Conservation (phyloP, 2,329 filamentous ascomycete species). For the Xylariaceae sp. region DNA sequence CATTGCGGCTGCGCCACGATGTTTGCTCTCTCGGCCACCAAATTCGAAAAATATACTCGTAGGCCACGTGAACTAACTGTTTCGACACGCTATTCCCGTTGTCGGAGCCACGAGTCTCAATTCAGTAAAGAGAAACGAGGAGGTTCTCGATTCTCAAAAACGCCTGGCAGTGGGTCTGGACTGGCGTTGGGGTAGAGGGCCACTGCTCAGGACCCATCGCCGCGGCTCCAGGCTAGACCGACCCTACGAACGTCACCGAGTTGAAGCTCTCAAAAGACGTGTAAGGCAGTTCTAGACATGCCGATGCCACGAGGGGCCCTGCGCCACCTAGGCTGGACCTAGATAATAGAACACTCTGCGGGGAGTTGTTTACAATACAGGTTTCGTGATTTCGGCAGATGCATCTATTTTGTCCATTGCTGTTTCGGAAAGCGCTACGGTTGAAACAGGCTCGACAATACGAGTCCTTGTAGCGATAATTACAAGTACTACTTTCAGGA, state of each 20-base stretch:
- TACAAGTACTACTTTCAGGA: too few species aligned
- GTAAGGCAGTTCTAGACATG: conserved; percentile 7
- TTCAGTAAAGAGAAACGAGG: conserved; percentile 29
- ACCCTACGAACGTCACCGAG: conserved; percentile 13
- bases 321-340: too few species aligned
- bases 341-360: too few species aligned
- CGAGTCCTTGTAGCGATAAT: too few species aligned
- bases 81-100: conserved; percentile 19
- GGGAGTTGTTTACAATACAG: too few species aligned
- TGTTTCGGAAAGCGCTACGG: too few species aligned
- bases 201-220: conserved; percentile 6
- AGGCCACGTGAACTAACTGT: too few species aligned
- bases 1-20: conserved; percentile 3
- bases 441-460: too few species aligned
- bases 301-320: conserved; percentile 11
- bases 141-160: conserved; percentile 20
- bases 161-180: conserved; percentile 26
- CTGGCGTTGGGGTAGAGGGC: conserved; percentile 10
- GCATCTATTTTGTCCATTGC: too few species aligned
- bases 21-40: conserved; percentile 13
- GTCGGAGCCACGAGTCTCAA: conserved; percentile 23
- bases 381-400: too few species aligned
- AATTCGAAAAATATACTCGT: conserved; percentile 8
- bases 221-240: conserved; percentile 4
- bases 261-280: conserved; percentile 13